These are phyloP conservation scores for Ceratobasidium sp. DNA, from an alignment of 1,284 basidiomycete genomes.

Conservation along the genomic window DNA sequence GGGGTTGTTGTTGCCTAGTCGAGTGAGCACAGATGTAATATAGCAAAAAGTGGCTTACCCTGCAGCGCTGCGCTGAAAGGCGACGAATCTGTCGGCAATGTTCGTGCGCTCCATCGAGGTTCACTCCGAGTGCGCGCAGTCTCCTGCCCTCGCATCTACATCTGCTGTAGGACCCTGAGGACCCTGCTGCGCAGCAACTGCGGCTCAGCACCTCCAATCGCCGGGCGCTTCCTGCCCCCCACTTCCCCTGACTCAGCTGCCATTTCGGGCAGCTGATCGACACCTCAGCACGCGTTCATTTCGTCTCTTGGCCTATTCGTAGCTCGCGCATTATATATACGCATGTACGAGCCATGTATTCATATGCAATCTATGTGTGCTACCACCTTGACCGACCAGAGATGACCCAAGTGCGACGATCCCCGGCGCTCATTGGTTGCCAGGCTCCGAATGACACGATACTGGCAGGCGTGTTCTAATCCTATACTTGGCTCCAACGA, in stretches of 20 bases:
- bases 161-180: constrained; percentile 5
- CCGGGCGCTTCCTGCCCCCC: not conserved
- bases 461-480: not conserved
- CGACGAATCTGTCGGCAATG: constrained; percentile 68
- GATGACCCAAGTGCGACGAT: no score
- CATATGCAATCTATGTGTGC: no score
- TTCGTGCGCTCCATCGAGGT: constrained; percentile 37
- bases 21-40: constrained; percentile 33
- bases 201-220: not conserved
- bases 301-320: no score
- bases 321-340: no score
- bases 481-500: not conserved
- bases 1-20: constrained; percentile 19
- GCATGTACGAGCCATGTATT: no score
- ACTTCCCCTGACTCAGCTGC: not conserved
- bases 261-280: not conserved
- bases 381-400: no score
- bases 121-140: constrained; percentile 9
- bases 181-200: constrained; percentile 12
- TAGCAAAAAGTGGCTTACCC: constrained; percentile 55
- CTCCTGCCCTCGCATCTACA: constrained; percentile 7
- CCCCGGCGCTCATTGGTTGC: not conserved
- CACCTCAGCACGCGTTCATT: not conserved
- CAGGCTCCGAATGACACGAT: not conserved
- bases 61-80: constrained; percentile 68